Conservation (phyloP, 805 yeast species). For the Brettanomyces nanus region DNA sequence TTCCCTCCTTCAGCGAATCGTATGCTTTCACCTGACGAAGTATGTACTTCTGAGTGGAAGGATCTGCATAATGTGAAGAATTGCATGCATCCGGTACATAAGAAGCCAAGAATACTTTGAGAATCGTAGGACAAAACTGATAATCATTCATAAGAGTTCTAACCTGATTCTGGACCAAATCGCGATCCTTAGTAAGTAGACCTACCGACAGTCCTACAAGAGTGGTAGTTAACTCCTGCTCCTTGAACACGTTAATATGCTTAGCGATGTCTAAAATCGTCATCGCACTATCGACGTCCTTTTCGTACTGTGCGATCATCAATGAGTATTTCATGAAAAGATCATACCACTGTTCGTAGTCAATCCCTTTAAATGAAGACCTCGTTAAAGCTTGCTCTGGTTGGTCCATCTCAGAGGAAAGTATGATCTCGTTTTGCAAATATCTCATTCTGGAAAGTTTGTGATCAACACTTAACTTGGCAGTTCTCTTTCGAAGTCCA, state of each 20-base stretch:
- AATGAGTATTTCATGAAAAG: conserved; percentile 75
- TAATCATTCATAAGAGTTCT: conserved; percentile 57
- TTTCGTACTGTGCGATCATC: conserved; percentile 51
- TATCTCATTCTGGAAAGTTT: conserved; percentile 60
- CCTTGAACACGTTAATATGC: conserved; percentile 69
- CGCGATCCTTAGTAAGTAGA: conserved; percentile 37
- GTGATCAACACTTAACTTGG: conserved; percentile 62
- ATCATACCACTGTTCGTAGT: conserved; percentile 77
- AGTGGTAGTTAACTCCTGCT: conserved; percentile 49
- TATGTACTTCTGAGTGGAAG: conserved; percentile 84
- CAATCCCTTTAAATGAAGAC: conserved; percentile 63
- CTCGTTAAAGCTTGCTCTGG: conserved; percentile 32
- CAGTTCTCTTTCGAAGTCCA: conserved; percentile 52
- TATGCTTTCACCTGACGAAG: conserved; percentile 84
- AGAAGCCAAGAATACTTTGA: conserved; percentile 58
- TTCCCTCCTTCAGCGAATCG: conserved; percentile 55
- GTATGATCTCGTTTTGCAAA: conserved; percentile 48
- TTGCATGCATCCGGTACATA: conserved; percentile 18
- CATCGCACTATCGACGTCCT: conserved; percentile 49
- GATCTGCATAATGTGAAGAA: conserved; percentile 44
- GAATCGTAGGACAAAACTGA: conserved; percentile 67
- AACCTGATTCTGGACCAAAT: conserved; percentile 46
- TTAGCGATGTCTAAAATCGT: conserved; percentile 67
- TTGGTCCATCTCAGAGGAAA: conserved; percentile 22
- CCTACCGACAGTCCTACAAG: conserved; percentile 61